Conservation (phyloP, 2,329 filamentous ascomycete genomes). For the Cladosporium sp. region DNA sequence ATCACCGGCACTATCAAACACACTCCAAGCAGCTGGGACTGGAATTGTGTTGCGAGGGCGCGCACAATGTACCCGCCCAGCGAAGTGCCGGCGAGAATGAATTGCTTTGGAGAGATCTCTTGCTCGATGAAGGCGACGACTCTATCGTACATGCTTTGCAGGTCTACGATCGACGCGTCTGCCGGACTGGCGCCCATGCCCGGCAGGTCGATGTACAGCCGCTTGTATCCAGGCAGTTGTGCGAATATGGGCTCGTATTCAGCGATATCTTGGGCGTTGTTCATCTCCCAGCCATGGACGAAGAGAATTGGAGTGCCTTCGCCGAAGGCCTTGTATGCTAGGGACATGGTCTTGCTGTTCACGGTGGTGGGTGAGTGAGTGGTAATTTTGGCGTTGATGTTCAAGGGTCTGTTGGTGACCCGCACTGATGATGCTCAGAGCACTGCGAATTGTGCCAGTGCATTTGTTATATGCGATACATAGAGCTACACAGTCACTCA, state of each 20-base stretch:
- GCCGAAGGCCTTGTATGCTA: background rate
- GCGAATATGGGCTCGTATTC: constrained; percentile 16
- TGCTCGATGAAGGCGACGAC: constrained; percentile 9
- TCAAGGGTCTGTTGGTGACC: background rate
- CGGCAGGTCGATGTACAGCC: constrained; percentile 15
- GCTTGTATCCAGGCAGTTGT: background rate
- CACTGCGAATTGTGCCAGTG: too few relatives aligned
- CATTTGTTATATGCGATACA: too few relatives aligned
- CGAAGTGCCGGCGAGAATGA: constrained; percentile 13
- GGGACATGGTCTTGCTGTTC: background rate
- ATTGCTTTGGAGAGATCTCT: constrained; percentile 9
- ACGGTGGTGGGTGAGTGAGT: background rate
- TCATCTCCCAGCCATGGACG: constrained; percentile 14
- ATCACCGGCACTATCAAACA: constrained; percentile 14
- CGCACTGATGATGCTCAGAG: too few relatives aligned
- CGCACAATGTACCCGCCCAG: constrained; percentile 15
- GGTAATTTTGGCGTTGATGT: background rate
- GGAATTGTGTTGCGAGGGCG: constrained; percentile 11
- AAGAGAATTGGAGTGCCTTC: constrained; percentile 13
- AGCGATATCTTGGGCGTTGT: constrained; percentile 6
- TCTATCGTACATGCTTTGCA: constrained; percentile 12
- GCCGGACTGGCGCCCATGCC: constrained; percentile 12
- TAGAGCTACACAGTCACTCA: too few relatives aligned
- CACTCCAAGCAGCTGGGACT: constrained; percentile 5
- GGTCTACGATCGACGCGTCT: background rate